Evolutionary conservation across 768 basidiomycete genomes (phyloP).

Genomic region (Clitopilus passeckerianus): DNA sequence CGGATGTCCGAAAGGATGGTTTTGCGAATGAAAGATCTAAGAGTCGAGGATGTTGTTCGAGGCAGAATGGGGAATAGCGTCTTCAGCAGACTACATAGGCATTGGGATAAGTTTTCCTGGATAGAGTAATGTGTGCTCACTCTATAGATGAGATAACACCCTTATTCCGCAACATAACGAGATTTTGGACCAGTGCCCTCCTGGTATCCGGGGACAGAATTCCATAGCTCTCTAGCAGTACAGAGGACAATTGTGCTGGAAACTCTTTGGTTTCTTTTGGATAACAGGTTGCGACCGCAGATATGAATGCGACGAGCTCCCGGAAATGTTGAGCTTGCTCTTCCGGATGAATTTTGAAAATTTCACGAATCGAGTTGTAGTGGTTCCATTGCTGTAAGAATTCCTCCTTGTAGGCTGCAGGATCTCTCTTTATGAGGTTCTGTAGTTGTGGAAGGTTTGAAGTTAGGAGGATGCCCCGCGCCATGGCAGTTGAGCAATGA

Average conservation of each 20-base stretch:
- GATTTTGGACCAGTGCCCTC: slow-evolving; percentile 80
- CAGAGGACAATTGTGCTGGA: slow-evolving; percentile 69
- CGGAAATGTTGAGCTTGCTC: slow-evolving; percentile 83
- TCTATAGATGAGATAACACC: slow-evolving; percentile 89
- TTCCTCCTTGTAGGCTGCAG: slow-evolving; percentile 86
- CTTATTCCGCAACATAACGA: slow-evolving; percentile 92
- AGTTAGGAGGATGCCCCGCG: slow-evolving; percentile 73
- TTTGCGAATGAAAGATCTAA: slow-evolving; percentile 83
- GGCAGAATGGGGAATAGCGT: slow-evolving; percentile 93
- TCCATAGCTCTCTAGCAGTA: slow-evolving; percentile 78
- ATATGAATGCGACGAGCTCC: slow-evolving; percentile 85
- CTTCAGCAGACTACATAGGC: slow-evolving; percentile 64
- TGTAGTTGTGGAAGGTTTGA: slow-evolving; percentile 93
- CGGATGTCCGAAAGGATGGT: slow-evolving; percentile 93
- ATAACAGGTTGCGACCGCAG: slow-evolving; percentile 86
- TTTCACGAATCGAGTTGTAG: slow-evolving; percentile 81
- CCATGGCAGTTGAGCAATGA: slow-evolving; percentile 28
- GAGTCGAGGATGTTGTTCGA: slow-evolving; percentile 80
- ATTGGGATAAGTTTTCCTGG: neutral
- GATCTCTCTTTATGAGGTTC: slow-evolving; percentile 95
- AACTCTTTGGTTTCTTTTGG: slow-evolving; percentile 87
- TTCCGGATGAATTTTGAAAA: slow-evolving; percentile 77
- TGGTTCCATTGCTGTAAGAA: slow-evolving; percentile 97
- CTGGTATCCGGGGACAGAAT: slow-evolving; percentile 76
- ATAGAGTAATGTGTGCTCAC: slow-evolving; percentile 40